phyloP scores from a whole-genome alignment of 805 yeast genomes.

The Kodamaea hsintzibuensis region DNA sequence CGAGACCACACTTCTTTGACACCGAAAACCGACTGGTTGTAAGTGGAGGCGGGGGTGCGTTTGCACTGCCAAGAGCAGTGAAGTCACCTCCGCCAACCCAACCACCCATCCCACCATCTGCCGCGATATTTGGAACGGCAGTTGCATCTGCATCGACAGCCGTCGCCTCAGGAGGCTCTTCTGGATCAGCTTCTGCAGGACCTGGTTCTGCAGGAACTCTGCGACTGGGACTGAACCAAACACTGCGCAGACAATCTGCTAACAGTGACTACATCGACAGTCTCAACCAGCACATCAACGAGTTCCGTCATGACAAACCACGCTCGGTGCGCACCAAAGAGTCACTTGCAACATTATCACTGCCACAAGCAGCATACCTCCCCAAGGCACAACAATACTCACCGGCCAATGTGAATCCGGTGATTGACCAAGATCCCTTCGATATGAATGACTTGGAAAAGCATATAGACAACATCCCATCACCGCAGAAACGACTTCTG shows the following conservation, averaged over 20 bases:
- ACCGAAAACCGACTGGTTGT: slow-evolving; percentile 3
- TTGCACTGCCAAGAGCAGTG: slow-evolving; percentile 7
- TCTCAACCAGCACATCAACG: slow-evolving; percentile 12
- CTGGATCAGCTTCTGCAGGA: not conserved
- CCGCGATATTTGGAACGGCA: not conserved
- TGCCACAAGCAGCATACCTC: slow-evolving; percentile 4
- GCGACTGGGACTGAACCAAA: slow-evolving; percentile 2
- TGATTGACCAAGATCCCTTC: not conserved
- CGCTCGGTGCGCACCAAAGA: slow-evolving; percentile 9
- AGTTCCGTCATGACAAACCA: slow-evolving; percentile 17
- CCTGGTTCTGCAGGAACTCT: slow-evolving; percentile 2
- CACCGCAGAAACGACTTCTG: not conserved
- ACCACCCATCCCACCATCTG: slow-evolving; percentile 1
- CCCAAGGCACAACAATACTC: not conserved
- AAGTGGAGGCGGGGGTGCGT: slow-evolving; percentile 7
- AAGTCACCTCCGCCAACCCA: slow-evolving; percentile 3
- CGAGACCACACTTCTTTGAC: not conserved
- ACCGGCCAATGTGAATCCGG: not conserved
- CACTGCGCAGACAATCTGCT: slow-evolving; percentile 1
- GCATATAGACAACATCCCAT: slow-evolving; percentile 10
- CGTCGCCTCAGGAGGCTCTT: not conserved
- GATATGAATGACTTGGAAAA: slow-evolving; percentile 12
- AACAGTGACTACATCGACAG: slow-evolving; percentile 13
- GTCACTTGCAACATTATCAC: slow-evolving; percentile 6
- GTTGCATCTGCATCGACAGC: not conserved